Evolutionary conservation across 306 rosid species (phyloP).

Genomic region (Acacia confusa): DNA sequence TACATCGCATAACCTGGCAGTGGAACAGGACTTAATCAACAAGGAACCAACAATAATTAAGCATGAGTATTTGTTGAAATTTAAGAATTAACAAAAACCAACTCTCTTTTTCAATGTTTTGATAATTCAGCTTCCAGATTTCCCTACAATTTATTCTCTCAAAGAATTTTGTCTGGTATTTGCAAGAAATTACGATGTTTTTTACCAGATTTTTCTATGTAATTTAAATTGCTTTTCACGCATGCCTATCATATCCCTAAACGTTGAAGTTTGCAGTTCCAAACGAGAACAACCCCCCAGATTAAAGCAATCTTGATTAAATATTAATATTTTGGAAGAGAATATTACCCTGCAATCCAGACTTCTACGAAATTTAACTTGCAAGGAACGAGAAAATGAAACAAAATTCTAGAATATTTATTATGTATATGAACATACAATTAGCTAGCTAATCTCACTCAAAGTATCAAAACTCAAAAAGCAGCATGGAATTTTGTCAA

Average conservation of each 20-base stretch:
- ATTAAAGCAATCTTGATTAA: background rate
- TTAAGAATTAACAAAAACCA: background rate
- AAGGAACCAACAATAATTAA: background rate
- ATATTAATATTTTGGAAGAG: background rate
- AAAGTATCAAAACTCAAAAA: background rate
- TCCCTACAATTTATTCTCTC: background rate
- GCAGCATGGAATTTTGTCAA: background rate
- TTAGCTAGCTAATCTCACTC: background rate
- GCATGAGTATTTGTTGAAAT: background rate
- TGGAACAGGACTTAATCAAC: background rate
- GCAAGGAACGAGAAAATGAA: background rate
- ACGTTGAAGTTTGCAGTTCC: background rate
- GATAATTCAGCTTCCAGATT: background rate
- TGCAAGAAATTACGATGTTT: background rate
- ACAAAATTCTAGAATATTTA: background rate
- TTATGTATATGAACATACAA: background rate
- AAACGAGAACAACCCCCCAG: background rate
- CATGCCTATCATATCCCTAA: background rate
- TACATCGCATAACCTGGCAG: background rate
- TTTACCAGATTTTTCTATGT: background rate
- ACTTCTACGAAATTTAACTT: background rate
- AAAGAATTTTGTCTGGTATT: background rate
- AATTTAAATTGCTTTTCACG: background rate
- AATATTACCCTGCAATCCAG: background rate
- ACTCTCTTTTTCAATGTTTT: background rate